Conservation (phyloP, 345 rosid species). For the Euphorbia pulcherrima region DNA sequence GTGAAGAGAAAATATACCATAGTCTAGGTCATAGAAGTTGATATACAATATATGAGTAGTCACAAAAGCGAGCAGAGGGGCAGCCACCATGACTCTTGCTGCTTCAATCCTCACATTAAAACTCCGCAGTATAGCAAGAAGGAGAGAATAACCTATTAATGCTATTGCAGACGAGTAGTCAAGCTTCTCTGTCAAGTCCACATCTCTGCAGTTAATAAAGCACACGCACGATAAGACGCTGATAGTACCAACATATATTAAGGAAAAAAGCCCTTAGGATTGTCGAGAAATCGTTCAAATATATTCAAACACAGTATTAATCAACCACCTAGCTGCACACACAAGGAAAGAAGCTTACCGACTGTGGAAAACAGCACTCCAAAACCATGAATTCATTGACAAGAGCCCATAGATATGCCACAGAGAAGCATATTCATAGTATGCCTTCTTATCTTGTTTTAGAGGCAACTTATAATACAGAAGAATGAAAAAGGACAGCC, state of each 20-base stretch:
- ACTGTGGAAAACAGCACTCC: conserved; percentile 81
- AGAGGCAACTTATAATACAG: conserved; percentile 71
- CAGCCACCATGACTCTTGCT: conserved; percentile 79
- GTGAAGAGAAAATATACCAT: conserved; percentile 40
- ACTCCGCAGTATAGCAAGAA: conserved; percentile 57
- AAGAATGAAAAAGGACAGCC: conserved; percentile 84
- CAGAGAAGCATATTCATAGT: conserved; percentile 63
- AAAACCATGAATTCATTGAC: conserved; percentile 79
- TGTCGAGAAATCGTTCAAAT: not conserved
- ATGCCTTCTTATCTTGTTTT: conserved; percentile 57
- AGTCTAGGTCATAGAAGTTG: conserved; percentile 69
- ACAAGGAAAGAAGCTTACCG: conserved; percentile 40
- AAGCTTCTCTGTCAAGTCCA: conserved; percentile 74
- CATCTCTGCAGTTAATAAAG: conserved; percentile 51
- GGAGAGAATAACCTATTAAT: conserved; percentile 59
- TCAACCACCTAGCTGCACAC: not conserved
- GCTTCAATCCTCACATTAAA: conserved; percentile 68
- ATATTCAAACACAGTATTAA: not conserved
- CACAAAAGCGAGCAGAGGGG: conserved; percentile 73
- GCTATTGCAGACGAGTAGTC: conserved; percentile 80
- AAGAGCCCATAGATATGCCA: conserved; percentile 70
- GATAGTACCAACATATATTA: not conserved
- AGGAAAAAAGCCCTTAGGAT: not conserved
- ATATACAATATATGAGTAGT: conserved; percentile 78
- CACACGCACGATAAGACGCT: conserved; percentile 8